Percentiles rank a stretch among this genome's conserved stretches.
Conservation (phyloP, 257 asterid genomes). For the Apocynum venetum region DNA sequence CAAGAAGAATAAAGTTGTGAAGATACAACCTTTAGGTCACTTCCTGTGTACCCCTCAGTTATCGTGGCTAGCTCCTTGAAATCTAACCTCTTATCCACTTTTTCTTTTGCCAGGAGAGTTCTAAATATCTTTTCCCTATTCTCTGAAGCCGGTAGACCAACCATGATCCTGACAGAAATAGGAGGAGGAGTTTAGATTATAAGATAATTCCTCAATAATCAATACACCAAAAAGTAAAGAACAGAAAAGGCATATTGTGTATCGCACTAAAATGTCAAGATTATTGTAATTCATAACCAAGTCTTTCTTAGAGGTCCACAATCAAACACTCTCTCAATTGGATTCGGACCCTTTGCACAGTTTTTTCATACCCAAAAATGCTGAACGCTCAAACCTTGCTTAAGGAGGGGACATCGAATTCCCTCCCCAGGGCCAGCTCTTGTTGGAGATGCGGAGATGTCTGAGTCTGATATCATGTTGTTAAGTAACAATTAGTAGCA, state of each 20-base stretch:
- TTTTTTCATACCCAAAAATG: too few species aligned
- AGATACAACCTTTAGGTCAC: constrained; percentile 77
- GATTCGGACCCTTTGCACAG: too few species aligned
- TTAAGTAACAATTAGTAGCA: not conserved
- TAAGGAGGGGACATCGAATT: too few species aligned
- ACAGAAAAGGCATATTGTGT: not conserved
- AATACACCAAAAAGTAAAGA: not conserved
- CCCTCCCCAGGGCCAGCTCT: too few species aligned
- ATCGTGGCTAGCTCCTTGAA: constrained; percentile 62
- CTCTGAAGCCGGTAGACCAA: constrained; percentile 70
- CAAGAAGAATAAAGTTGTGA: not conserved
- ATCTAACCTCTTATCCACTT: constrained; percentile 49
- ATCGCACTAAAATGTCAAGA: not conserved
- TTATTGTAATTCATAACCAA: not conserved
- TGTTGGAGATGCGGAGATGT: too few species aligned
- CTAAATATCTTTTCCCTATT: constrained; percentile 65
- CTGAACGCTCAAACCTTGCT: too few species aligned
- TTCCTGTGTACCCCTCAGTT: constrained; percentile 87
- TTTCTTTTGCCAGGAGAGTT: constrained; percentile 71
- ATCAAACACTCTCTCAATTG: too few species aligned
- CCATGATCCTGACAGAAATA: constrained; percentile 55
- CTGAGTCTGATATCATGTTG: too few species aligned
- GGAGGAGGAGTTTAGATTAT: not conserved
- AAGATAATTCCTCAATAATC: not conserved
- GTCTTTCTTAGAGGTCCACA: too few species aligned